Base-by-base conservation (phyloP, 2,329 filamentous ascomycete species). In the Fusarium pininemorale region DNA sequence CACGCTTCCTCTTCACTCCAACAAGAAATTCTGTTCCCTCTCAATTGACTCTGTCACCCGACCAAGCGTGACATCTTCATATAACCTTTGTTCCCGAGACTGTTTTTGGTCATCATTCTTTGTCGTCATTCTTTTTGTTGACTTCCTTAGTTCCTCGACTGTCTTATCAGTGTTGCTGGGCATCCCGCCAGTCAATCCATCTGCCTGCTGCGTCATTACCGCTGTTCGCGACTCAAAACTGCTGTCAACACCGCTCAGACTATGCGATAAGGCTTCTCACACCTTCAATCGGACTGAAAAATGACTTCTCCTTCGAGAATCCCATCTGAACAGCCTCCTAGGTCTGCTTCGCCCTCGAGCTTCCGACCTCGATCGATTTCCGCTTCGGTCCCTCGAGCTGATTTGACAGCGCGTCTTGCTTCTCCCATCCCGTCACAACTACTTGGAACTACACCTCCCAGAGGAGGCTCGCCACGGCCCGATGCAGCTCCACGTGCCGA, bases 361-460 rank as follows among this genome's bases (percentile, higher is more conserved):
- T 80, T 83, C 53, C 84, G 83, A 42, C 79, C 84, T 66, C 85
- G 85, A 42, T 85, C 83, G 16, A 85, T 84, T 70, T 85, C 86
- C 65, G 85, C 86, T 56, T 89, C 89, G 14, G 79, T 88, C 32
- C 88, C 88, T 48, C 87, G 90, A 80, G 88, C 87, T 58, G 86
- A 90, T 71, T 84, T 88, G 54, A 92, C 88, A 58, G 90, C 90
- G 65, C 87, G 90, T 72, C 85, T 92, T 60, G 89, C 89, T 51
- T 89, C 88, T 35, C 90, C 89, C 38, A 83, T 90, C 26, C 85
- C 85, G 37, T 82, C 84, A 51, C 80, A 83, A 54, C 72, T 81
- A 53, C 72, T 81, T 51, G 79, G 80, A 56, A 80, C 83, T 28
- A 81, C 82, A 41, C 80, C 81, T 63, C 84, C 85, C 28, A 78